Evolutionary conservation across 345 rosid species (phyloP).

Genomic region (Anacardium occidentale): DNA sequence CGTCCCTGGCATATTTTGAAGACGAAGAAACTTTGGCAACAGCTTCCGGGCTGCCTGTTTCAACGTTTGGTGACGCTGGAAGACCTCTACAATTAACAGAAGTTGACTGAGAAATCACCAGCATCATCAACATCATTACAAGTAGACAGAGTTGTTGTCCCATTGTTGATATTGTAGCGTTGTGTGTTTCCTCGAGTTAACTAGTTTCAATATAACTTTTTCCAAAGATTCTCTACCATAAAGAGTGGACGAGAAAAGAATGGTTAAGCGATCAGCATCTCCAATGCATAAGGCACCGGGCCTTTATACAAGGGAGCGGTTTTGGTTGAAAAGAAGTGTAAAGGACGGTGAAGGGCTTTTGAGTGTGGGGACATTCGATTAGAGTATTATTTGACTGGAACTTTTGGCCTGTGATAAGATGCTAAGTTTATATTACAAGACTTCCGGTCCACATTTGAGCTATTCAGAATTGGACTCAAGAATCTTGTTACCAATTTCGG

Average conservation of each 20-base stretch:
- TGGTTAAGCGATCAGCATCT: constrained; percentile 37
- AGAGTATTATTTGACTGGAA: constrained; percentile 12
- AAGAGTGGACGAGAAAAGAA: constrained; percentile 40
- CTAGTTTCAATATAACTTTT: neutral
- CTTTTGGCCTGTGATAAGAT: constrained; percentile 10
- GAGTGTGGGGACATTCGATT: constrained; percentile 7
- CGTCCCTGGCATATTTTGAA: constrained; percentile 7
- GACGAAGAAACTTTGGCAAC: constrained; percentile 13
- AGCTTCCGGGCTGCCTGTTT: constrained; percentile 17
- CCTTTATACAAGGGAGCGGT: constrained; percentile 36
- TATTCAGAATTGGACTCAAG: neutral
- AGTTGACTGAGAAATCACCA: constrained; percentile 33
- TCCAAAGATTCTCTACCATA: constrained; percentile 13
- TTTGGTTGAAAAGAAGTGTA: constrained; percentile 31
- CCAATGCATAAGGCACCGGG: constrained; percentile 37
- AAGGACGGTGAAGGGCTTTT: constrained; percentile 52
- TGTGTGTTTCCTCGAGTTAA: neutral
- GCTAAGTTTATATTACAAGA: neutral
- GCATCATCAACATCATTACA: constrained; percentile 33
- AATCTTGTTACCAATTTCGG: neutral
- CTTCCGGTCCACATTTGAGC: constrained; percentile 3
- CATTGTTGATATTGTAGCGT: constrained; percentile 27
- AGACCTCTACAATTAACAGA: constrained; percentile 37
- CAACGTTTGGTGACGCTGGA: constrained; percentile 11
- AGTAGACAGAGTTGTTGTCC: constrained; percentile 27